A percentile compares a stretch with the other conserved stretches of the same genome.
Evolutionary conservation across 1,284 basidiomycete genomes (phyloP).

Genomic region (Ceratobasidium sp.): DNA sequence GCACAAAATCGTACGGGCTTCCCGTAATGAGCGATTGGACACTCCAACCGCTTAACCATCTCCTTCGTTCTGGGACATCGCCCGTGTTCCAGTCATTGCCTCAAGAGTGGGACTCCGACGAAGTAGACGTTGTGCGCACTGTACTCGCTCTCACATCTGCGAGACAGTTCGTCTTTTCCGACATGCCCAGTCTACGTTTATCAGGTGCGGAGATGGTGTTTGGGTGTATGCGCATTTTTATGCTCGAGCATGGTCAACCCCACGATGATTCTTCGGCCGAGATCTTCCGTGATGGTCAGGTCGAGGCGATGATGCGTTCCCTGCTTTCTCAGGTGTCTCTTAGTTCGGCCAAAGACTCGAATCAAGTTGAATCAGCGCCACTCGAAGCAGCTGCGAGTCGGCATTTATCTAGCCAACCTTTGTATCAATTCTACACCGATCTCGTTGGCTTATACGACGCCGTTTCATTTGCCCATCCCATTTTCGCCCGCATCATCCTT

Average conservation of each 20-base stretch:
- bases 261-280: constrained; percentile 67
- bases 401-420: constrained; percentile 80
- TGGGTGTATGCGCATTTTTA: constrained; percentile 92
- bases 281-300: constrained; percentile 76
- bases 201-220: constrained; percentile 74
- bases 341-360: constrained; percentile 50
- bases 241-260: constrained; percentile 83
- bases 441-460: constrained; percentile 91
- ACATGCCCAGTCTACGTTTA: constrained; percentile 65
- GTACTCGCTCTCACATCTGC: constrained; percentile 71
- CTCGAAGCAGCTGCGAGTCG: constrained; percentile 71
- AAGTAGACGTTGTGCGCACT: constrained; percentile 82
- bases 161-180: constrained; percentile 56
- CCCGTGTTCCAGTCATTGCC: constrained; percentile 78
- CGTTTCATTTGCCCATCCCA: constrained; percentile 86
- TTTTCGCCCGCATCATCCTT: constrained; percentile 84
- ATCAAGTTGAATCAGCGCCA: constrained; percentile 52
- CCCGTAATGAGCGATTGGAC: constrained; percentile 83
- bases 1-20: constrained; percentile 62
- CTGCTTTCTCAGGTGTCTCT: constrained; percentile 72
- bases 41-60: constrained; percentile 80
- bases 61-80: constrained; percentile 84
- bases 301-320: constrained; percentile 71
- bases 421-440: constrained; percentile 96
- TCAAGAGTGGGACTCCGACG: constrained; percentile 83